Evolutionary conservation across 331 rosid species (phyloP).

Genomic region (Pyracantha coccinea): DNA sequence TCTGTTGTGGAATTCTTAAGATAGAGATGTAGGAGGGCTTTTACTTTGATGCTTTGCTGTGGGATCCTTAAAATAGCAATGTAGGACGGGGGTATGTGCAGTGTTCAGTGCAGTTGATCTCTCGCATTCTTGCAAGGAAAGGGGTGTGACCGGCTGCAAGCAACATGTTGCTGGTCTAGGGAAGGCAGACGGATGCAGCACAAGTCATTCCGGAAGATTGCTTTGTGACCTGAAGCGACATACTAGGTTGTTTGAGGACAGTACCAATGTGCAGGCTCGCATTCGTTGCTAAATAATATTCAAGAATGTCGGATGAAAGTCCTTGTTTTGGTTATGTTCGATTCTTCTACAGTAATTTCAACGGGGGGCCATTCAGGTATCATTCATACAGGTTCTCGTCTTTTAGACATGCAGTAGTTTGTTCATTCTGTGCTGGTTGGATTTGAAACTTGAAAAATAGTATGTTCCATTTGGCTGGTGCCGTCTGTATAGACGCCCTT

Average conservation of each 20-base stretch:
- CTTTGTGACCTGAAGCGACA: background rate
- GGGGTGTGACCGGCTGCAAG: background rate
- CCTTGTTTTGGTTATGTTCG: slow-evolving; percentile 15
- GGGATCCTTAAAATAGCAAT: slow-evolving; percentile 23
- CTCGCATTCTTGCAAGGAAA: slow-evolving; percentile 24
- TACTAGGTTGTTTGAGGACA: background rate
- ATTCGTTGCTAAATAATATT: slow-evolving; percentile 29
- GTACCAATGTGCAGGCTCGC: slow-evolving; percentile 14
- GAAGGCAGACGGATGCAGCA: background rate
- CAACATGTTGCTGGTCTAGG: background rate
- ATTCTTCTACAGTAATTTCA: background rate
- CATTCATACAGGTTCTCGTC: background rate
- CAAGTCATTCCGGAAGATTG: background rate
- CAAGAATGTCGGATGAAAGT: slow-evolving; percentile 28
- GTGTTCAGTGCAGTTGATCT: slow-evolving; percentile 44
- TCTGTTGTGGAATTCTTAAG: slow-evolving; percentile 38
- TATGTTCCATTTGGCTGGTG: background rate
- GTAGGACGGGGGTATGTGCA: slow-evolving; percentile 45
- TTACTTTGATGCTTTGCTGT: slow-evolving; percentile 45
- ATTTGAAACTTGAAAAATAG: background rate
- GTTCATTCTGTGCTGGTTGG: background rate
- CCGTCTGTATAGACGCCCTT: background rate
- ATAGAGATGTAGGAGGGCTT: slow-evolving; percentile 31
- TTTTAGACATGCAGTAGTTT: background rate
- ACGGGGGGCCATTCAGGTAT: background rate